Percentiles rank a stretch among this genome's conserved stretches.
These are phyloP conservation scores for Datisca glomerata DNA, from an alignment of 306 rosid species.

Conservation along the genomic window DNA sequence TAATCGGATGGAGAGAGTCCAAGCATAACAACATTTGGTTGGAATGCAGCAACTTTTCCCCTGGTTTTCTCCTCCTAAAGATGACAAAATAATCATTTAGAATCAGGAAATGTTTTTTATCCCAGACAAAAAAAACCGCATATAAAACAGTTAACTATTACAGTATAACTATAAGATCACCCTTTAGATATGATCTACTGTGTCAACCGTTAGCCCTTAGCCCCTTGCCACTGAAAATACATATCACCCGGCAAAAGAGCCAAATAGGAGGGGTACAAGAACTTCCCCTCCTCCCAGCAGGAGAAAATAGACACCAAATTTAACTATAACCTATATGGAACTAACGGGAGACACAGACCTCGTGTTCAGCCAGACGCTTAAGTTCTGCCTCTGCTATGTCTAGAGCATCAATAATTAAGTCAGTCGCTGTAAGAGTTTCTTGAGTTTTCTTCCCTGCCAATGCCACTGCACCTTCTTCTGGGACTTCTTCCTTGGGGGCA, in stretches of 20 bases:
- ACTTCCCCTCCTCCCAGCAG: no score
- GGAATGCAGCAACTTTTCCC: conserved; percentile 32
- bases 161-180: no score
- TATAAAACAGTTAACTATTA: no score
- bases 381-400: conserved; percentile 68
- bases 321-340: neutral
- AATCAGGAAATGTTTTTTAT: neutral
- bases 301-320: neutral
- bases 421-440: conserved; percentile 86
- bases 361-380: conserved; percentile 48
- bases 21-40: conserved; percentile 53
- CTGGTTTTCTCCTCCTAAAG: conserved; percentile 58
- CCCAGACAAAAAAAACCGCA: no score
- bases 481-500: conserved; percentile 60
- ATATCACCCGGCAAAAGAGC: no score
- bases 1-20: conserved; percentile 75
- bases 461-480: conserved; percentile 94
- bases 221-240: no score
- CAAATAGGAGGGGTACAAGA: no score
- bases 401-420: conserved; percentile 68
- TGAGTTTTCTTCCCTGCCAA: conserved; percentile 76
- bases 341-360: conserved; percentile 30
- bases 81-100: conserved; percentile 1
- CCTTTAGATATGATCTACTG: no score
- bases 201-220: no score